Conservation (phyloP, 1,284 basidiomycete genomes). For the Ceratobasidium sp. region DNA sequence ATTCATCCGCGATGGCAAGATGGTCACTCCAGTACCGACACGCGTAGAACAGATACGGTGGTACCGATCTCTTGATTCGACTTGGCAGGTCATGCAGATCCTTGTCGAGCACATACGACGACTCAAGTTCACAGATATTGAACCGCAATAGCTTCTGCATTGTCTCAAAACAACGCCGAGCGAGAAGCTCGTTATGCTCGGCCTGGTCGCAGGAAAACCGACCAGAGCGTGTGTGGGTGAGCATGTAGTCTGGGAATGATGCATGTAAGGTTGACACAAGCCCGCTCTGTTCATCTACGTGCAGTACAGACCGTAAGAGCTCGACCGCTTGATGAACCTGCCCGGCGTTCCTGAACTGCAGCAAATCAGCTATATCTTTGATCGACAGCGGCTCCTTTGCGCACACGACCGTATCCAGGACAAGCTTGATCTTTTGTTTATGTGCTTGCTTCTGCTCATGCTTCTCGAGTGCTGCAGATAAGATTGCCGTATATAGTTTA, state of each 20-base stretch:
- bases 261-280: background rate
- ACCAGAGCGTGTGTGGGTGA: background rate
- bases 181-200: background rate
- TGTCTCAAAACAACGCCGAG: background rate
- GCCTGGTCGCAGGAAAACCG: background rate
- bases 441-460: too few species aligned
- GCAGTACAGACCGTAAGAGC: background rate
- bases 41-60: too few species aligned
- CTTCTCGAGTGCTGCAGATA: background rate
- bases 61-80: too few species aligned
- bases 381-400: background rate
- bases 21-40: too few species aligned
- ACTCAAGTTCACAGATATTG: background rate
- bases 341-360: background rate
- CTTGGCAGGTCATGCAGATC: background rate
- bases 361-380: background rate
- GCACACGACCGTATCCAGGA: background rate
- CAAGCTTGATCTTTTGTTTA: background rate
- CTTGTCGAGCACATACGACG: too few species aligned
- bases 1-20: too few species aligned
- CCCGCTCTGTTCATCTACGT: background rate
- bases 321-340: background rate
- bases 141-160: background rate
- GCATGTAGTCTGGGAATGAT: background rate
- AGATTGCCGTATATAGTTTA: background rate